Evolutionary conservation across 305 asterid species (phyloP).

Genomic region (Fraxinus angustifolia): DNA sequence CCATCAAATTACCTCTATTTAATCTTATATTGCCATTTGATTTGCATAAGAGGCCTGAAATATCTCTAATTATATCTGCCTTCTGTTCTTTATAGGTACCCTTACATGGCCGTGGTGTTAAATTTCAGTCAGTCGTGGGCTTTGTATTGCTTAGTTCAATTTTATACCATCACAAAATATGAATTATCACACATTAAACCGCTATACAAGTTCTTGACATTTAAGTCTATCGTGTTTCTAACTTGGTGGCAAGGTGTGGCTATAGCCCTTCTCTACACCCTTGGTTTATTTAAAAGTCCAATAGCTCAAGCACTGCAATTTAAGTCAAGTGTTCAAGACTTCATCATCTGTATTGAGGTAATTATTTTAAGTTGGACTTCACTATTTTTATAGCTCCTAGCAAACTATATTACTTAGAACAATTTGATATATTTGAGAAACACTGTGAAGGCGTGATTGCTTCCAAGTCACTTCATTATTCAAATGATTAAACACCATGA

Average conservation of each 20-base stretch:
- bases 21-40: conserved; percentile 15
- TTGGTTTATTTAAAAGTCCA: conserved; percentile 75
- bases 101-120: conserved; percentile 81
- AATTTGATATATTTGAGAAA: conserved; percentile 1
- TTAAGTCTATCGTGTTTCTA: conserved; percentile 91
- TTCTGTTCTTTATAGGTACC: conserved; percentile 62
- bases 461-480: neutral
- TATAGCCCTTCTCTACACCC: conserved; percentile 70
- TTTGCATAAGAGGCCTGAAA: conserved; percentile 14
- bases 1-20: conserved; percentile 4
- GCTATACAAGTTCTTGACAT: conserved; percentile 79
- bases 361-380: conserved; percentile 32
- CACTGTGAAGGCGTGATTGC: conserved; percentile 6
- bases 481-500: neutral
- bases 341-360: conserved; percentile 96
- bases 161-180: conserved; percentile 73
- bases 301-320: conserved; percentile 81
- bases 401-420: neutral
- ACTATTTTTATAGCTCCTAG: neutral
- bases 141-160: conserved; percentile 88
- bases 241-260: conserved; percentile 99
- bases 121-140: conserved; percentile 99
- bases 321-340: conserved; percentile 79
- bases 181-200: conserved; percentile 92
- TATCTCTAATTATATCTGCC: conserved; percentile 20